These are phyloP conservation scores for Pythium aphanidermatum DNA, from an alignment of 352 stramenopile species.

Conservation along the genomic window DNA sequence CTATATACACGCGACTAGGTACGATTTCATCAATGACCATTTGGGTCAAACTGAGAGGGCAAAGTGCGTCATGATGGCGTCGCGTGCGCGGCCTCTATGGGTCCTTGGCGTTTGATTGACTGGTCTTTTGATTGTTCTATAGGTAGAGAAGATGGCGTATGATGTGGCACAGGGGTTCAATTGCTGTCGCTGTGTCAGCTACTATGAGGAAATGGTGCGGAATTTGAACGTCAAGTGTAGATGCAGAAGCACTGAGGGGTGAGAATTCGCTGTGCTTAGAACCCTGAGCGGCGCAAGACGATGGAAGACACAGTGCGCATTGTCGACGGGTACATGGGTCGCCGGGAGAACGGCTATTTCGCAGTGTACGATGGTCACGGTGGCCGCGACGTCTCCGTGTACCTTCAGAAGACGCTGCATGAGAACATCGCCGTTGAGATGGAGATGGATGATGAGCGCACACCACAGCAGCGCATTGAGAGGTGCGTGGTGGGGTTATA, in stretches of 20 bases:
- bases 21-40: slow-evolving; percentile 1
- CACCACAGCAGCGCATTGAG: slow-evolving; percentile 53
- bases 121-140: neutral
- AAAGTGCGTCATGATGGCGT: neutral
- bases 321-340: slow-evolving; percentile 57
- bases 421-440: slow-evolving; percentile 56
- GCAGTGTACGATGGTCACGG: slow-evolving; percentile 75
- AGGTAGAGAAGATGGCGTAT: slow-evolving; percentile 2
- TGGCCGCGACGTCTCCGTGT: slow-evolving; percentile 62
- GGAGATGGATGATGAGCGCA: slow-evolving; percentile 27
- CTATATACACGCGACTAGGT: slow-evolving; percentile 3
- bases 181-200: slow-evolving; percentile 62
- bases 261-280: slow-evolving; percentile 25
- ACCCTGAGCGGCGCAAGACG: slow-evolving; percentile 62
- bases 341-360: slow-evolving; percentile 64
- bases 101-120: too few relatives aligned
- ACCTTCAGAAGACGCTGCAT: slow-evolving; percentile 58
- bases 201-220: slow-evolving; percentile 72
- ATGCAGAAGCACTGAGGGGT: neutral
- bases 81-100: too few relatives aligned
- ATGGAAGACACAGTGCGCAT: slow-evolving; percentile 81
- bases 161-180: slow-evolving; percentile 24
- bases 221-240: neutral
- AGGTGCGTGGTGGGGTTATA: slow-evolving; percentile 22
- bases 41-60: neutral